These are phyloP conservation scores for Chaetomium tenue DNA, from an alignment of 495 filamentous ascomycete species.

Conservation along the genomic window DNA sequence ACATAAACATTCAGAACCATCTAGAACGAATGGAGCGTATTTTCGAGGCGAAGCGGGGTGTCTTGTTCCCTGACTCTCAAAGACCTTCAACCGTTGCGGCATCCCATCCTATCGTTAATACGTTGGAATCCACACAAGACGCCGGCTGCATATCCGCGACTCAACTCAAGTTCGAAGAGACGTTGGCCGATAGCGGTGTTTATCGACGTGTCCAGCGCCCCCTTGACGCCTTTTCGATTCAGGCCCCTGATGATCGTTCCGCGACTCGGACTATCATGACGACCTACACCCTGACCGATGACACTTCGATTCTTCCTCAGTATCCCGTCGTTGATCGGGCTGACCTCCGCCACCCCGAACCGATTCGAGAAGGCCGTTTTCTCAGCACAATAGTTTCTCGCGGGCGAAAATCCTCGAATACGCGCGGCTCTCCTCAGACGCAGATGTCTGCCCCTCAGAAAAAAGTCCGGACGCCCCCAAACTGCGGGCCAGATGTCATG, in stretches of 20 bases:
- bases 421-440: background rate
- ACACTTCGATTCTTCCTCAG: background rate
- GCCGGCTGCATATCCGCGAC: background rate
- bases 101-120: background rate
- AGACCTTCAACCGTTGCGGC: background rate
- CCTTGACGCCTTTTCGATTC: background rate
- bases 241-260: background rate
- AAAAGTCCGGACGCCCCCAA: slow-evolving; percentile 15
- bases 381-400: slow-evolving; percentile 2
- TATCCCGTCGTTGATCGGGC: slow-evolving; percentile 2
- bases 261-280: slow-evolving; percentile 1
- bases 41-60: background rate
- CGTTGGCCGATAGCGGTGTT: slow-evolving; percentile 5
- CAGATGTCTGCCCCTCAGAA: slow-evolving; percentile 1
- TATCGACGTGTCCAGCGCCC: slow-evolving; percentile 7
- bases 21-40: slow-evolving; percentile 2
- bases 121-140: background rate
- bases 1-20: background rate
- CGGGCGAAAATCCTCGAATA: slow-evolving; percentile 1
- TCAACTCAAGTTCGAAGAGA: slow-evolving; percentile 2
- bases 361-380: slow-evolving; percentile 1
- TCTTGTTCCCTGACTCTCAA: no score
- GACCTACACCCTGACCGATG: background rate
- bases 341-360: slow-evolving; percentile 5
- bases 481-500: slow-evolving; percentile 46